Evolutionary conservation across 2,329 filamentous ascomycete genomes (phyloP), one percentile per base, ranked within the genome.

Genomic region (Seiridium unicorne): DNA sequence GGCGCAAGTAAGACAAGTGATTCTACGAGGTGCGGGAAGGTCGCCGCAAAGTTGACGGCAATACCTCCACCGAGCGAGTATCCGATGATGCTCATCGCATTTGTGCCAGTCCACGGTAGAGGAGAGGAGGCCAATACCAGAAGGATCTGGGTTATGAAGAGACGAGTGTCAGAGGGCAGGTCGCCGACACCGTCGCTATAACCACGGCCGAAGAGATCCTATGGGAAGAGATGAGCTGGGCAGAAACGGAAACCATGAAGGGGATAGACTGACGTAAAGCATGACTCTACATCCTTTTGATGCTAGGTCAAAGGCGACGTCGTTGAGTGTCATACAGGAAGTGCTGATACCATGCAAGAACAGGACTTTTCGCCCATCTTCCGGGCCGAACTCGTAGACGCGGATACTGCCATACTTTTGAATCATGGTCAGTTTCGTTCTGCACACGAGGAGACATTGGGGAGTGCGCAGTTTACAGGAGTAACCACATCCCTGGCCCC

Each of bases 61-160:
- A 96, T 88, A 57, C 89, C 91, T 51, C 92, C 92, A 60, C 92
- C 92, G 1, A 96, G 82, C 0, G 90, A 93, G 75, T 95, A 96
- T 9, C 92, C 92, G 10, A 93, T 76, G 26, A 96, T 74, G 53
- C 83, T 83, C 70, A 95, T 87, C 53, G 79, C 81, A 48, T 72
- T 68, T 11, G 70, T 63, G 48, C 85, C 84, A 0, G 85, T 88
- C 90, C 90, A 93, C 11, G 85, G 66, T 3, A 94, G 76, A 0
- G 85, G 80, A 2, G 90, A 93, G 1, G 90, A 92, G 34, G 85
- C 81, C 9, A 94, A 77, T 11, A 83, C 89, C 35, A 91, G 81
- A 46, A 92, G 80, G 59, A 92, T 87, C 73, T 94, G 90, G 3
- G 87, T 82, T 3, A 84, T 81, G 75, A 91, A 95, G 6, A 96